Conservation (phyloP, 441 rosid genomes). For the Pelargonium citronellum region DNA sequence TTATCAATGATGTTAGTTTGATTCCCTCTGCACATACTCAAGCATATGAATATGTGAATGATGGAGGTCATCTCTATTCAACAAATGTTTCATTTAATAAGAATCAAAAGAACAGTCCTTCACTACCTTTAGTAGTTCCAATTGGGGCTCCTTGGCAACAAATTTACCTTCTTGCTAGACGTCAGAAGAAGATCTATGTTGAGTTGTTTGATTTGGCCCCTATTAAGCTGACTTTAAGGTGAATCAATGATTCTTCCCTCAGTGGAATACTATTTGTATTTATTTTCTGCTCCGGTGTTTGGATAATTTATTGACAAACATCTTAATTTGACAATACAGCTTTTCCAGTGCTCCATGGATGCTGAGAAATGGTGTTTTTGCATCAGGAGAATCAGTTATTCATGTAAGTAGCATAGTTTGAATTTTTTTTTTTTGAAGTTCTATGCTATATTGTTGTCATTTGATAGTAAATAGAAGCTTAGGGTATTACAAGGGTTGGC, state of each 20-base stretch:
- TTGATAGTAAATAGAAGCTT: not conserved
- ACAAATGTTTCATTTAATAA: constrained; percentile 31
- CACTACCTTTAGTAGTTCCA: constrained; percentile 68
- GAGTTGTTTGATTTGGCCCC: constrained; percentile 81
- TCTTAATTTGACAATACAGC: constrained; percentile 40
- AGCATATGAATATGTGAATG: constrained; percentile 28
- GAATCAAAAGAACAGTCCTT: constrained; percentile 36
- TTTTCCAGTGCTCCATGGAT: constrained; percentile 97
- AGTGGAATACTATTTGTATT: not conserved
- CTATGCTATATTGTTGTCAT: too few relatives aligned
- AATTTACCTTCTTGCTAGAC: constrained; percentile 74
- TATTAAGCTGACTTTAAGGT: constrained; percentile 78
- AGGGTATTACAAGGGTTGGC: not conserved
- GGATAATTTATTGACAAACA: constrained; percentile 27
- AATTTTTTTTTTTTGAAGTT: constrained; percentile 6
- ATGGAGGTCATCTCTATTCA: constrained; percentile 33
- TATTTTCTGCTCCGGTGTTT: constrained; percentile 15
- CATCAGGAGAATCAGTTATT: constrained; percentile 78
- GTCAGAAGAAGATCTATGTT: constrained; percentile 75
- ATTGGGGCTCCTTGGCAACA: constrained; percentile 98
- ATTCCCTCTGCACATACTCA: constrained; percentile 22
- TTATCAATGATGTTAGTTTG: constrained; percentile 35
- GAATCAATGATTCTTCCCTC: constrained; percentile 4
- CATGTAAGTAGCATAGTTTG: constrained; percentile 53
- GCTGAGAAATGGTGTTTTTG: constrained; percentile 65